Base-by-base conservation (phyloP, 176 grass and related monocot genomes). In the Aechmea fasciata region DNA sequence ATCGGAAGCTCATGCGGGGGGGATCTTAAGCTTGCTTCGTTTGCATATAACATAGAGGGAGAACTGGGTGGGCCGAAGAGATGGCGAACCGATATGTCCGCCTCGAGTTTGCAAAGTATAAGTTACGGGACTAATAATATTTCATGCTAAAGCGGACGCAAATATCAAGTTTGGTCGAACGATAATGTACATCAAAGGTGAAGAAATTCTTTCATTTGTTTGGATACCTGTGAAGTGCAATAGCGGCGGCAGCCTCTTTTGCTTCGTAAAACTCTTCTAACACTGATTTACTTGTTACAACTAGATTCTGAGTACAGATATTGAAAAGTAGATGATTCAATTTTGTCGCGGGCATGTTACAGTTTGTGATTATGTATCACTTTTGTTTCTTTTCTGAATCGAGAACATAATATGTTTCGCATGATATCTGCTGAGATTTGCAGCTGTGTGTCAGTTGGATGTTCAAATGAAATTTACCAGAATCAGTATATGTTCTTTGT, bases 31-130 rank as follows among this genome's bases (percentile, higher is more conserved):
- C 72, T 90, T 61, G 69, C 86, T 23, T 90, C 86, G 9, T 99
- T 90, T 69, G 94, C 94, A 17, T 99, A 99, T 74, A 99, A 99
- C 66, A 70, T 99, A 55, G 66, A 82, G 19, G 84, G 87, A 14
- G 86, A 83, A 61, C 71, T 54, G 11, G 85, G 75, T 24, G 87
- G 77, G 4, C 74, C 86, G 7, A 86, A 88, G 54, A 84, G 73
- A 82, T 99, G 94, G 94, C 90, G 90, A 87, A 84, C 89, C 24
- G 82, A 93, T 82, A 90, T 88, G 94, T 73, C 66, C 20, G 94
- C 84, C 65, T 50, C 79, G 69, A 99, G 80, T 65, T 84, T 99
- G 57, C 77, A 83, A 59, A 75, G 79, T 20, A 75, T 90, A 75
- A 99, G 94, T 71, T 90, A 90, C 11, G 94, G 94, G 63, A 99